Conservation (phyloP, 139 green algal species). For the Chlorella ohadii region DNA sequence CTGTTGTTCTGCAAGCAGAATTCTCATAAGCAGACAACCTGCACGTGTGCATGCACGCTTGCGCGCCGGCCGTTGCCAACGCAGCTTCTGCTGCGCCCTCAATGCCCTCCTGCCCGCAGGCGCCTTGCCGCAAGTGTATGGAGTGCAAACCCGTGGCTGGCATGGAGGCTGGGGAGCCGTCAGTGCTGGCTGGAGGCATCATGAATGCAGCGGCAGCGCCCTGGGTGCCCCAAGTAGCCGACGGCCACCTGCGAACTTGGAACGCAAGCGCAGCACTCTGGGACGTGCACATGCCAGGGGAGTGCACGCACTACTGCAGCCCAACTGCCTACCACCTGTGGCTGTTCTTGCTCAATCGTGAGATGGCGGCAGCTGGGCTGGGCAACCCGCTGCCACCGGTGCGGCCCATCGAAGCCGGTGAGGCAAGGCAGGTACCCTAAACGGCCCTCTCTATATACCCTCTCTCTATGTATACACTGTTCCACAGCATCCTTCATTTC, state of each 20-base stretch:
- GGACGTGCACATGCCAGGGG: slow-evolving; percentile 9
- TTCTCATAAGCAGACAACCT: background rate
- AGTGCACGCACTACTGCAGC: slow-evolving; percentile 7
- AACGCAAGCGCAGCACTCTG: background rate
- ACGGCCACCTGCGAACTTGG: slow-evolving; percentile 7
- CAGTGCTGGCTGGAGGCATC: background rate
- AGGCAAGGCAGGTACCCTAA: too few relatives aligned
- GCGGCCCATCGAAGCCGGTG: too few relatives aligned
- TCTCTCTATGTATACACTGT: too few relatives aligned
- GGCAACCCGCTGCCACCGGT: too few relatives aligned
- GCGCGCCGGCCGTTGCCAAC: too few relatives aligned
- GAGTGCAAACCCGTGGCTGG: background rate
- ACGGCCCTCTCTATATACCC: too few relatives aligned
- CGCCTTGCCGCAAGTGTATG: background rate
- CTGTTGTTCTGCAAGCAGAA: too few relatives aligned
- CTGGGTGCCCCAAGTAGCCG: background rate
- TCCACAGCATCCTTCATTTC: too few relatives aligned
- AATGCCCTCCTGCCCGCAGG: background rate
- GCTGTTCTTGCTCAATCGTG: background rate
- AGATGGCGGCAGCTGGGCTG: background rate
- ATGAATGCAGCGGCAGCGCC: background rate
- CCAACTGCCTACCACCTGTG: background rate
- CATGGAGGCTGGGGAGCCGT: background rate
- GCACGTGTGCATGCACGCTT: background rate
- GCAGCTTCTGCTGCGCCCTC: background rate